Base-by-base conservation (phyloP, 202 grass and related monocot genomes). In the Panicum virgatum region DNA sequence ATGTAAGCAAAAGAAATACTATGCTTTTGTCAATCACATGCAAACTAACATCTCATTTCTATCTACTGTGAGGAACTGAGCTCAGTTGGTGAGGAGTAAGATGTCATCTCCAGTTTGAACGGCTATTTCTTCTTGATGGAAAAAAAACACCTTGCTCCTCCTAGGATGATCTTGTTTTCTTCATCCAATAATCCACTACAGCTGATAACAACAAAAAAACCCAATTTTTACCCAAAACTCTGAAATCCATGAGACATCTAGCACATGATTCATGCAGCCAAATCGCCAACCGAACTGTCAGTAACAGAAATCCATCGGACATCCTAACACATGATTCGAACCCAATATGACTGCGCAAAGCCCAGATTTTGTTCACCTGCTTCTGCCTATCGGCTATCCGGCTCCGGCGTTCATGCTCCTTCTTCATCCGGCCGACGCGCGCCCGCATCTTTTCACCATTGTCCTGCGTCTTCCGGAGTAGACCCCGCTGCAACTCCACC, bases 401-500 rank as follows among this genome's bases (percentile, higher is more conserved):
- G n/a, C n/a, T n/a, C n/a, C n/a, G 87, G 39, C 84, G 79, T 19
- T 75, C 68, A 40, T 85, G 82, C 58, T 92, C 89, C 23, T 88
- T 73, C 53, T 90, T 59, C 54, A 79, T 54, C 53, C 37, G 45
- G 15, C 5, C 0, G 53, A 81, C 0, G 15, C 0, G 5, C 5
- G 0, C 22, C 54, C 47, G 60, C 32, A 74, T 18, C 82, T 86
- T 94, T 50, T 73, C 47, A 12, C 89, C 89, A 6, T 57, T 69
- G 27, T 94, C 89, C 1, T 37, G 6, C 25, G 51, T 37, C 11
- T 0, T 19, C 12, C 1, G 7, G 30, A 66, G 62, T 5, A 80
- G 0, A 46, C 1, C 0, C 7, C 6, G 3, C 12, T 4, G 6
- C 19, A 5, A 0, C 0, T 16, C 0, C 20, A 5, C 0, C n/a